A percentile compares a stretch with the other conserved stretches of the same genome.
Evolutionary conservation across 228 moss, liverwort and hornwort genomes (phyloP).

Genomic region (Sphagnum fallax): DNA sequence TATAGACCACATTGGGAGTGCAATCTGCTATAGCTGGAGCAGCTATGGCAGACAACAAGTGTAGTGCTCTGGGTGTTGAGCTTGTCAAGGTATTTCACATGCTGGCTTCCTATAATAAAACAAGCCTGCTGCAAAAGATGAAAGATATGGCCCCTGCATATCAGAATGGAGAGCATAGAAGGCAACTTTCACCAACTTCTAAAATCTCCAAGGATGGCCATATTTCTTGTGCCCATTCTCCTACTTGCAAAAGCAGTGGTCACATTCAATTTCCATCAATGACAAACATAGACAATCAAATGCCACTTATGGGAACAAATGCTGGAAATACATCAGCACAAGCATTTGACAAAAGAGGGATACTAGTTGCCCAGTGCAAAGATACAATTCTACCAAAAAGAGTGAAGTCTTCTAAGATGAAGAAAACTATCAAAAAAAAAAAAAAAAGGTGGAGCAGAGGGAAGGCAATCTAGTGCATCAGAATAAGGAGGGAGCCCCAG

Average conservation of each 20-base stretch:
- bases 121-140: conserved; percentile 4
- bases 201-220: conserved; percentile 27
- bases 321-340: conserved; percentile 26
- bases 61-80: conserved; percentile 87
- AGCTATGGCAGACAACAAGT: conserved; percentile 82
- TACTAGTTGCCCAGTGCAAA: conserved; percentile 9
- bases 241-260: conserved; percentile 20
- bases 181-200: conserved; percentile 46
- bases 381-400: conserved; percentile 18
- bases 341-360: conserved; percentile 13
- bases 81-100: conserved; percentile 71
- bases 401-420: conserved; percentile 8
- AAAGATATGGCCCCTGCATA: conserved; percentile 14
- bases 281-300: conserved; percentile 22
- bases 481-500: conserved; percentile 19
- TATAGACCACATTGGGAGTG: conserved; percentile 64
- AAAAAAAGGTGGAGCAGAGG: conserved; percentile 21
- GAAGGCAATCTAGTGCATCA: conserved; percentile 30
- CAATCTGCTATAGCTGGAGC: conserved; percentile 90
- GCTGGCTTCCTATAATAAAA: conserved; percentile 64
- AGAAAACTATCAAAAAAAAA: conserved; percentile 8
- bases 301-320: conserved; percentile 2
- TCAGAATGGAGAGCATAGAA: conserved; percentile 23
- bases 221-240: conserved; percentile 44
- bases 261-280: conserved; percentile 17